Evolutionary conservation across 352 stramenopile species (phyloP), one percentile per base, ranked within the genome.

Genomic region (Pythium aristosporum): DNA sequence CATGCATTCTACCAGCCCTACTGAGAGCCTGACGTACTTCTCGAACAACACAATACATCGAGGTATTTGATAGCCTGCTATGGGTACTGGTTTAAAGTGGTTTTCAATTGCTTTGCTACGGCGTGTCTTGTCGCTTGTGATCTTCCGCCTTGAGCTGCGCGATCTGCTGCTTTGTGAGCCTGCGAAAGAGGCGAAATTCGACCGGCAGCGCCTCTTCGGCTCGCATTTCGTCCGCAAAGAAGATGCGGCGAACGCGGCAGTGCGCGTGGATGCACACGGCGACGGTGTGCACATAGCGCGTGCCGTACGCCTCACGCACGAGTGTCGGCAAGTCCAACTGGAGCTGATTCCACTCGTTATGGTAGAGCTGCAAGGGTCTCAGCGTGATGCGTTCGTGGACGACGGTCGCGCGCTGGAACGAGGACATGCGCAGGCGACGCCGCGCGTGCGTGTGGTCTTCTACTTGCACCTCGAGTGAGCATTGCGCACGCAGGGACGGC

Each of bases 181-280:
- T 67, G 36, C 75, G 75, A 60, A 75, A 86, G 32, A 89, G 69
- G 5, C 80, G 74, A 66, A 87, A 83, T 61, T 87, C 78, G 16
- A 67, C 37, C 1, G 78, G 80, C 16, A 86, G 63, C 56, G 79
- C 55, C 15, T 57, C 39, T 60, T 85, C 76, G 0, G 74, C 51
- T 30, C 73, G 51, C 70, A 84, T 73, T 46, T 52, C 41, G 21
- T 89, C 80, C 0, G 76, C 66, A 64, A 89, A 86, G 61, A 81
- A 89, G 44, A 87, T 63, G 20, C 78, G 76, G 0, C 80, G 74
- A 42, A 89, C 71, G 51, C 80, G 76, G 71, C 78, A 89, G 58
- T 68, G 77, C 43, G 76, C 78, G 44, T 89, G 77, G 18, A 89
- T 67, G 63, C 80, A 71, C 25, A 89, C 59, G 37, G 73, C 80